These are phyloP conservation scores for Euphrasia arctica DNA, from an alignment of 305 asterid species.

Conservation along the genomic window DNA sequence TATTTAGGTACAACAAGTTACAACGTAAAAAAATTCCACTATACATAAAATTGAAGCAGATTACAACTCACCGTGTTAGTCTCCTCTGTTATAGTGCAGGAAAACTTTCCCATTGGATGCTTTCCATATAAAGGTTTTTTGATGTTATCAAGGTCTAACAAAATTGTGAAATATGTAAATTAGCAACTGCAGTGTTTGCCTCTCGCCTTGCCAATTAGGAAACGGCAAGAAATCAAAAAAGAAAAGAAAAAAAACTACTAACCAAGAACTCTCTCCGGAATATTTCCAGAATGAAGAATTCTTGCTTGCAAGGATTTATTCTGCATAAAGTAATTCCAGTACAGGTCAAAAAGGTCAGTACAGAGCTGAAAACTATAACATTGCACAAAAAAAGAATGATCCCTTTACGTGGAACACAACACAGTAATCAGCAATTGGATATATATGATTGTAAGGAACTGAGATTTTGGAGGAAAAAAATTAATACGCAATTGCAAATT, in stretches of 20 bases:
- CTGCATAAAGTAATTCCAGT: constrained; percentile 42
- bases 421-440: constrained; percentile 5
- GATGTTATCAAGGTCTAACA: constrained; percentile 78
- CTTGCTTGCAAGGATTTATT: constrained; percentile 74
- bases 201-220: constrained; percentile 21
- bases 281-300: constrained; percentile 78
- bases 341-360: constrained; percentile 11
- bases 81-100: constrained; percentile 88
- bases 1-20: constrained; percentile 16
- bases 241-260: constrained; percentile 31
- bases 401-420: constrained; percentile 7
- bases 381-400: constrained; percentile 20
- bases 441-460: background rate
- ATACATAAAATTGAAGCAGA: constrained; percentile 20
- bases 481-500: constrained; percentile 4
- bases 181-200: constrained; percentile 21
- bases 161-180: constrained; percentile 25
- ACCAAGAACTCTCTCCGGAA: constrained; percentile 81
- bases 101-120: constrained; percentile 98
- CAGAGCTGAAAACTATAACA: background rate
- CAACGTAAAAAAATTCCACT: constrained; percentile 10
- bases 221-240: constrained; percentile 14
- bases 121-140: constrained; percentile 82
- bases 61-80: constrained; percentile 70
- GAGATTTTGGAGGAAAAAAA: constrained; percentile 7